These are phyloP conservation scores for Phlyctochytrium bullatum DNA, from an alignment of 192 early-diverging fungal species.

Conservation along the genomic window DNA sequence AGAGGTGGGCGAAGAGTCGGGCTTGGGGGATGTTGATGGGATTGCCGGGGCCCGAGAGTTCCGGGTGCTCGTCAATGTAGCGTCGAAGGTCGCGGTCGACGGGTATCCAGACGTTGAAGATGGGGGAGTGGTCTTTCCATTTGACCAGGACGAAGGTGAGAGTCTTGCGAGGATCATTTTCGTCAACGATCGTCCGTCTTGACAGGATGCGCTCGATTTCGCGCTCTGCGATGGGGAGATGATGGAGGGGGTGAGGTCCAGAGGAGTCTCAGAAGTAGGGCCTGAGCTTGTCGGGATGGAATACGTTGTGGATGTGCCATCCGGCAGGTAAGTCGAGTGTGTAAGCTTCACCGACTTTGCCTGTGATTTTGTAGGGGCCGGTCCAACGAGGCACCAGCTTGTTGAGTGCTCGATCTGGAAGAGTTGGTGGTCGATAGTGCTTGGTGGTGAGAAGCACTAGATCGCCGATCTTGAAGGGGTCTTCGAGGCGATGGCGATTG, in stretches of 20 bases:
- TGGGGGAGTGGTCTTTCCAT: background rate
- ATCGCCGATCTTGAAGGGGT: conserved; percentile 18
- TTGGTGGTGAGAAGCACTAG: background rate
- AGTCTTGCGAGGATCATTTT: too few relatives aligned
- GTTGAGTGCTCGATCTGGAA: background rate
- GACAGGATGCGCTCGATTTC: conserved; percentile 2
- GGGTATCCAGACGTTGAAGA: background rate
- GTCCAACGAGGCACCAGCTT: conserved; percentile 1
- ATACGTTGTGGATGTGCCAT: conserved; percentile 8
- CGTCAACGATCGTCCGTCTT: too few relatives aligned
- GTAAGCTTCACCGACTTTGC: background rate
- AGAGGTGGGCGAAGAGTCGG: background rate
- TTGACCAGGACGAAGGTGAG: too few relatives aligned
- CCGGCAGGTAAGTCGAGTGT: conserved; percentile 2
- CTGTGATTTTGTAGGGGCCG: conserved; percentile 10
- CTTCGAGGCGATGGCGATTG: conserved; percentile 7
- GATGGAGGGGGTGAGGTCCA: conserved; percentile 3
- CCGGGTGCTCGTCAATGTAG: background rate
- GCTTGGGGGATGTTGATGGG: background rate
- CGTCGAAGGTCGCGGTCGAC: too few relatives aligned
- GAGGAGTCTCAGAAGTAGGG: background rate
- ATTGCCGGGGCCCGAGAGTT: background rate
- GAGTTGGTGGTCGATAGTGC: background rate
- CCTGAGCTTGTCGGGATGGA: conserved; percentile 12
- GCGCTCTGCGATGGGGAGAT: background rate